Conservation (phyloP, 805 yeast species). For the Yamadazyma scolyti region DNA sequence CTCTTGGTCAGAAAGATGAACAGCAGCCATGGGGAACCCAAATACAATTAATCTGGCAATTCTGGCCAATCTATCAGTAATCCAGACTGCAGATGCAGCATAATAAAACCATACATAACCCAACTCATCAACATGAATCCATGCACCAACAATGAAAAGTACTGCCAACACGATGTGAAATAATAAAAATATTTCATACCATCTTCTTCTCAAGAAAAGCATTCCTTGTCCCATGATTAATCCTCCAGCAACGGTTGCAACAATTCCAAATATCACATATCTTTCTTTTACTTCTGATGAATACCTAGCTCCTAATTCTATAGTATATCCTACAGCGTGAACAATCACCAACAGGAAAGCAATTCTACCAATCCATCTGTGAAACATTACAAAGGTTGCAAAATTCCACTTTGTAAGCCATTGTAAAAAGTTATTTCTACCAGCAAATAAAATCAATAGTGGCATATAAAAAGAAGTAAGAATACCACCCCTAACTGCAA, state of each 20-base stretch:
- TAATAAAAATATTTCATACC: conserved; percentile 34
- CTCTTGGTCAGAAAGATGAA: conserved; percentile 29
- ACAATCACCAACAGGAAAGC: conserved; percentile 23
- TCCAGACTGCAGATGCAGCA: conserved; percentile 34
- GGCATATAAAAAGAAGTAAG: conserved; percentile 46
- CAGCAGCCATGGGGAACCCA: conserved; percentile 32
- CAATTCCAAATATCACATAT: conserved; percentile 31
- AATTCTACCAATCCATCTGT: conserved; percentile 43
- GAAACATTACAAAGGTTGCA: conserved; percentile 39
- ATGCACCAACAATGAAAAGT: conserved; percentile 41
- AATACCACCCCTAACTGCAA: conserved; percentile 53
- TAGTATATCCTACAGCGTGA: conserved; percentile 29
- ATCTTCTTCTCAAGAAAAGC: conserved; percentile 28
- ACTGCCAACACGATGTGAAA: conserved; percentile 35
- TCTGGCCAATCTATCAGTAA: conserved; percentile 30
- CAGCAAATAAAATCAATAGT: conserved; percentile 52
- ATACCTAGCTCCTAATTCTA: conserved; percentile 11
- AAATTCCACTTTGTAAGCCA: conserved; percentile 57
- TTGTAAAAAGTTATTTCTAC: conserved; percentile 59
- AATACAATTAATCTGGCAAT: conserved; percentile 23
- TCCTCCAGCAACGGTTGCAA: conserved; percentile 34
- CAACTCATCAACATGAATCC: conserved; percentile 37
- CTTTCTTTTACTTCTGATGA: conserved; percentile 12
- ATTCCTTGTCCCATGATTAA: conserved; percentile 28
- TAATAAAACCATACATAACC: conserved; percentile 28